Conservation (phyloP, 1,284 basidiomycete species). For the Sphaerobolus stellatus region DNA sequence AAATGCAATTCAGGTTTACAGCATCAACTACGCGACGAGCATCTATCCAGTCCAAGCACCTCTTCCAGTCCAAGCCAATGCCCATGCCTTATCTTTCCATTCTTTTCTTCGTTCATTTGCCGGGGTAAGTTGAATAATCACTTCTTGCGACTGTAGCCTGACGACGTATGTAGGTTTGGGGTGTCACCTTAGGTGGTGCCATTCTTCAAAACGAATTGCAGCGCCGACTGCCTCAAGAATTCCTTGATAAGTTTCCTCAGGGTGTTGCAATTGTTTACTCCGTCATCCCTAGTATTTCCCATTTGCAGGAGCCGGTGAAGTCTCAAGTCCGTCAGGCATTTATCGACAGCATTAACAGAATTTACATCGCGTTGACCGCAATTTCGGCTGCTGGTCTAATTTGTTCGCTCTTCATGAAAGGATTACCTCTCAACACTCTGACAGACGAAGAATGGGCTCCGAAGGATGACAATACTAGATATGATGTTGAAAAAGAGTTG, state of each 20-base stretch:
- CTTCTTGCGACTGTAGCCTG: background rate
- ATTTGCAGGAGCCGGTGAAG: constrained; percentile 19
- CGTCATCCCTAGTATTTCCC: constrained; percentile 27
- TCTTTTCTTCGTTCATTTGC: constrained; percentile 32
- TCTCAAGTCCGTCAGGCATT: constrained; percentile 31
- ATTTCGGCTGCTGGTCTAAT: constrained; percentile 29
- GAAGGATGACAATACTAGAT: no score
- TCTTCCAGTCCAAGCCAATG: constrained; percentile 27
- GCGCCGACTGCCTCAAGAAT: constrained; percentile 19
- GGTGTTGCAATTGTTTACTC: constrained; percentile 29
- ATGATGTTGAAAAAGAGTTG: no score
- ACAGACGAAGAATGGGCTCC: constrained; percentile 36
- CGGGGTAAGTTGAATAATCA: constrained; percentile 11
- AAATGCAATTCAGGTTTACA: background rate
- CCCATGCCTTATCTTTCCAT: constrained; percentile 32
- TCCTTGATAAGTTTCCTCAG: constrained; percentile 21
- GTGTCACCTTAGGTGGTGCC: constrained; percentile 27
- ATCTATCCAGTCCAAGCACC: constrained; percentile 33
- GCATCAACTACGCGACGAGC: constrained; percentile 12
- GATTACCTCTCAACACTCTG: constrained; percentile 30
- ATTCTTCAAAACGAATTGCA: constrained; percentile 32
- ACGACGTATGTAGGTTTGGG: constrained; percentile 25
- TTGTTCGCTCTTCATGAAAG: constrained; percentile 26
- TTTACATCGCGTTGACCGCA: constrained; percentile 30
- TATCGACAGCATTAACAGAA: constrained; percentile 25